phyloP scores from a whole-genome alignment of 2,329 filamentous ascomycete species.

The Aspergillus unguis region DNA sequence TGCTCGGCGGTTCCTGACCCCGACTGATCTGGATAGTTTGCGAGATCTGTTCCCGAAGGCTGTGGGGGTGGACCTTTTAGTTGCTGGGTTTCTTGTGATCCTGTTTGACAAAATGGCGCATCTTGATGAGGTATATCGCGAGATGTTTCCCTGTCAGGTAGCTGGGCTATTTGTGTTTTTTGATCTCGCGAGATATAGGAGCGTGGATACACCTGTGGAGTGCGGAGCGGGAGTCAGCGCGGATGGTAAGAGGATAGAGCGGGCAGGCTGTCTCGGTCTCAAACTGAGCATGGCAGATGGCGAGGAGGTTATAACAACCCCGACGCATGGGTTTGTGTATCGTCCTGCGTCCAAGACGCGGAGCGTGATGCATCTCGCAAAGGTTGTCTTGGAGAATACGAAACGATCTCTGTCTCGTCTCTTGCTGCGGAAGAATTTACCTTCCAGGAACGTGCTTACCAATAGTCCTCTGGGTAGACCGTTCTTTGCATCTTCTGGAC shows the following conservation, averaged over 20 bases:
- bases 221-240: background rate
- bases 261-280: background rate
- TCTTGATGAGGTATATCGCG: background rate
- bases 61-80: background rate
- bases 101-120: background rate
- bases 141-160: background rate
- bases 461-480: background rate
- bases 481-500: background rate
- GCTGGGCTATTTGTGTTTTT: background rate
- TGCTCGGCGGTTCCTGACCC: background rate
- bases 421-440: no score
- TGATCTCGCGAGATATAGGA: background rate
- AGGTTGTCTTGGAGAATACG: no score
- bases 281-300: background rate
- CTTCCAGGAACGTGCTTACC: background rate
- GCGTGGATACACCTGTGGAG: background rate
- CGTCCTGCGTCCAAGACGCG: background rate
- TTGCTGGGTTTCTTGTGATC: background rate
- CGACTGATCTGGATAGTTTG: background rate
- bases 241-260: background rate
- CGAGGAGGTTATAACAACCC: background rate
- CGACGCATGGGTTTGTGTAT: background rate
- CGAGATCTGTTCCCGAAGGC: background rate
- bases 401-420: no score
- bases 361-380: no score